Base-by-base conservation (phyloP, 2,329 filamentous ascomycete genomes). In the Stachybotrys chartarum region DNA sequence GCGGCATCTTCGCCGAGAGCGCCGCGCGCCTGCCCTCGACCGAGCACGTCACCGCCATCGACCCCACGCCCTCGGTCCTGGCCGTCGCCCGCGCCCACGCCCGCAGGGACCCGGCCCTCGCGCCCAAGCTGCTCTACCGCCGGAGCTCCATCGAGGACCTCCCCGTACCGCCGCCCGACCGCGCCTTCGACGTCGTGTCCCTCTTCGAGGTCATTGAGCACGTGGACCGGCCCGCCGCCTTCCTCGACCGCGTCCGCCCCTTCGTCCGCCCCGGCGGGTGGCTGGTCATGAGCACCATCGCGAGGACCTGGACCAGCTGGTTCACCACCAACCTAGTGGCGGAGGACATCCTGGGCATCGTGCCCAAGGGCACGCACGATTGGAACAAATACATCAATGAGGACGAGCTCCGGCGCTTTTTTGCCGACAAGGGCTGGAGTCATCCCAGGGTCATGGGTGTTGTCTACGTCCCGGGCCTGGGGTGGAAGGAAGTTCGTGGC, bases 161-260 rank as follows among this genome's bases (percentile, higher is more conserved):
- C 0, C 70, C 75, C 0, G 51, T 70, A 6, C 78, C 78, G 2
- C 58, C 57, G 1, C 60, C 63, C 6, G 66, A 67, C 14, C 69
- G 77, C 5, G 75, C 79, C 12, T 94, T 85, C 73, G 91, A 97
- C 68, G 73, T 97, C 1, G 85, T 99, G 10, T 88, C 88, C 1
- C 71, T 96, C 7, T 99, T 97, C 70, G 94, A 99, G 72, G 94
- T 99, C 5, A 82, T 99, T 54, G 94, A 99, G 73, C 94, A 99
- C 70, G 88, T 99, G 56, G 84, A 87, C 55, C 77, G 84, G 24
- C 91, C 91, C 0, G 82, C 83, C 0, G 77, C 82, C 5, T 96
- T 97, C 61, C 81, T 97, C 5, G 78, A 85, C 52, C 77, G 78
- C 3, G 86, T 90, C 58, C 77, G 88, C 46, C 80, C 83, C 1